A percentile compares a stretch with the other conserved stretches of the same genome.
Evolutionary conservation across 2,329 filamentous ascomycete species (phyloP).

Genomic region (Colletotrichum sp.): DNA sequence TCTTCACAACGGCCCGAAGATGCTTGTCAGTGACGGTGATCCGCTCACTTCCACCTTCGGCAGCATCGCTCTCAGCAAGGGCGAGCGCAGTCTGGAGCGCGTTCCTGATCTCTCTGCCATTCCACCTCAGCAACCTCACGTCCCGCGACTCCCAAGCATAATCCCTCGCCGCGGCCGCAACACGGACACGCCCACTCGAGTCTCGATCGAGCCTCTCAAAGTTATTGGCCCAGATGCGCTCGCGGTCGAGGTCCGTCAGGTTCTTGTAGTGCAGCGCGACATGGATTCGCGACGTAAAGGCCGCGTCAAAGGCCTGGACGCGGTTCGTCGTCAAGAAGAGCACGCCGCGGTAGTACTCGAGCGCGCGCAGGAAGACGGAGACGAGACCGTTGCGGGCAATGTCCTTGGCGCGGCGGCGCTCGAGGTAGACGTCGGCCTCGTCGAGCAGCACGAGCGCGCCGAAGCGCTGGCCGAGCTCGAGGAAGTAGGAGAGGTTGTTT

Average conservation of each 20-base stretch:
- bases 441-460: constrained; percentile 60
- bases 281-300: constrained; percentile 35
- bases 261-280: constrained; percentile 33
- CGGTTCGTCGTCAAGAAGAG: constrained; percentile 58
- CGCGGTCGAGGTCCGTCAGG: constrained; percentile 29
- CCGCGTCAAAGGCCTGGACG: constrained; percentile 39
- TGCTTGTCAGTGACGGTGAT: constrained; percentile 26
- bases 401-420: constrained; percentile 50
- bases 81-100: constrained; percentile 38
- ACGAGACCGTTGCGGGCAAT: constrained; percentile 53
- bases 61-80: constrained; percentile 29
- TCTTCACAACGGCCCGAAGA: constrained; percentile 24
- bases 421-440: constrained; percentile 66
- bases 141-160: constrained; percentile 26
- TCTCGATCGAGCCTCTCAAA: constrained; percentile 31
- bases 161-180: constrained; percentile 24
- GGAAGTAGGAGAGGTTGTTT: constrained; percentile 50
- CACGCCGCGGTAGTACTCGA: constrained; percentile 57
- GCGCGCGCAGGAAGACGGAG: constrained; percentile 53
- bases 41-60: constrained; percentile 18
- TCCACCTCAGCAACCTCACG: constrained; percentile 25
- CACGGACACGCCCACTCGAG: constrained; percentile 25
- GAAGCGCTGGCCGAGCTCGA: constrained; percentile 54
- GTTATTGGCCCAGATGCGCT: constrained; percentile 33
- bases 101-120: constrained; percentile 37